Conservation (phyloP, 345 rosid species). For the Crucihimalaya himalaica region DNA sequence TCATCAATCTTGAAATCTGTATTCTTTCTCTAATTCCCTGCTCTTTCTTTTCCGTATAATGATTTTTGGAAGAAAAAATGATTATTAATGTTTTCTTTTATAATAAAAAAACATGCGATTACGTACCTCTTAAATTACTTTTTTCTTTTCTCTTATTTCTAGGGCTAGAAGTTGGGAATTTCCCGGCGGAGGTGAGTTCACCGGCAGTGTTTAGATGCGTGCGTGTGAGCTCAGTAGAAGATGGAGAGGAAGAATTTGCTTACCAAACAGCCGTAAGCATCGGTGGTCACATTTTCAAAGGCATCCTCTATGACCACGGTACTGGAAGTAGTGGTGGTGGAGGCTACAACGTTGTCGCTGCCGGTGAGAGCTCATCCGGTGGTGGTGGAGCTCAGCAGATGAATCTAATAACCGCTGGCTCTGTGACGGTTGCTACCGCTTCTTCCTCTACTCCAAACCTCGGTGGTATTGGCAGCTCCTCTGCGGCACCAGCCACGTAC, state of each 20-base stretch:
- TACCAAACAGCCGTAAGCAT: slow-evolving; percentile 55
- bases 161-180: slow-evolving; percentile 63
- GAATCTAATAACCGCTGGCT: slow-evolving; percentile 38
- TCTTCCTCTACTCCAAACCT: slow-evolving; percentile 42
- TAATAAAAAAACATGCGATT: slow-evolving; percentile 17
- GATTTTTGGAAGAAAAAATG: background rate
- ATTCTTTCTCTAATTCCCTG: slow-evolving; percentile 30
- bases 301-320: slow-evolving; percentile 68
- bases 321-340: slow-evolving; percentile 34
- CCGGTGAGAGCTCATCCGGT: slow-evolving; percentile 40
- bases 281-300: slow-evolving; percentile 67
- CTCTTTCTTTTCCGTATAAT: slow-evolving; percentile 21
- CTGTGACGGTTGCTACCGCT: slow-evolving; percentile 40
- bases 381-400: slow-evolving; percentile 35
- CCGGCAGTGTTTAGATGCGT: slow-evolving; percentile 60
- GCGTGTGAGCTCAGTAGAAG: slow-evolving; percentile 55
- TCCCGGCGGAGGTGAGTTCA: slow-evolving; percentile 59
- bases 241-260: slow-evolving; percentile 50
- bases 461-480: slow-evolving; percentile 37
- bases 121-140: background rate
- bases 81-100: background rate
- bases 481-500: slow-evolving; percentile 13
- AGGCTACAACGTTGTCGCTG: slow-evolving; percentile 20
- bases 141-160: slow-evolving; percentile 5
- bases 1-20: slow-evolving; percentile 27